Evolutionary conservation across 2,329 filamentous ascomycete genomes (phyloP), one percentile per base, ranked within the genome.

Genomic region (Penicillium sumatraense): DNA sequence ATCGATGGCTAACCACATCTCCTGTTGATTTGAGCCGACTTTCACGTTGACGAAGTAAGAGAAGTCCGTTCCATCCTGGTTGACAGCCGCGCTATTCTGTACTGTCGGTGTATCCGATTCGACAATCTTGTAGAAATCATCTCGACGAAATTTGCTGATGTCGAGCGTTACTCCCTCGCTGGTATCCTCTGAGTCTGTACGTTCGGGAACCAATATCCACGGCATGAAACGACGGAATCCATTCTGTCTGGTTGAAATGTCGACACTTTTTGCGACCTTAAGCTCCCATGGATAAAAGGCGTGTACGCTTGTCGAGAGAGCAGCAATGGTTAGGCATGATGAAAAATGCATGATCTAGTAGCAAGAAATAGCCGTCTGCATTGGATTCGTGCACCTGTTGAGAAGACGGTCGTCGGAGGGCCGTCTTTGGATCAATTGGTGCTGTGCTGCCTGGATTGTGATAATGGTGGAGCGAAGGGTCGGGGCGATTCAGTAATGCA

Each of bases 1-100:
- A 65, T 85, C 83, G 13, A 85, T 65, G 51, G 84, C 68, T 68
- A 85, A 74, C 67, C 79, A 79, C 72, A 83, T 82, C 42, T 77
- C 72, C 62, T 82, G 73, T 33, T 75, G 73, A 55, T 78, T 73
- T 13, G 77, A 78, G 3, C 83, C 83, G 55, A 85, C 75, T 7
- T 73, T 74, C 36, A 83, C 72, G 2, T 73, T 70, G 3, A 79
- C 75, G 69, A 85, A 82, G 66, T 85, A 85, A 21, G 81, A 81
- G 53, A 77, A 77, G 59, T 85, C 83, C 11, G 69, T 69, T 9
- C 82, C 82, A 73, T 84, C 81, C 57, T 83, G 79, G 54, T 82
- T 71, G 33, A 85, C 74, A 1, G 80, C 78, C 29, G 80, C 73
- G 54, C 80, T 82, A 56, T 82, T 77, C 13, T 74, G 58, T 52